These are phyloP conservation scores for Solanum hybrid DNA, from an alignment of 305 asterid species.

Conservation along the genomic window DNA sequence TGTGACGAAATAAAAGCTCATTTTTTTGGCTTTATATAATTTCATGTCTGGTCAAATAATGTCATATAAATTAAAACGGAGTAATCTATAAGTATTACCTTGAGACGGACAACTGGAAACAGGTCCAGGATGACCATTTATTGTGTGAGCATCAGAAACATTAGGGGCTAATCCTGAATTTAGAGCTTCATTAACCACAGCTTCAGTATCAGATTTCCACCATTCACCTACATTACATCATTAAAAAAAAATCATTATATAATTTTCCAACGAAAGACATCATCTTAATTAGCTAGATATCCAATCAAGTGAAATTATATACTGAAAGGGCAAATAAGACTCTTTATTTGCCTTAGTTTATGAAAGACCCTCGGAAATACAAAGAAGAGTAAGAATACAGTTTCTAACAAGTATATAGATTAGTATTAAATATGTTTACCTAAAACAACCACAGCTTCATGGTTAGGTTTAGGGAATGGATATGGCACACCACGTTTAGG, in stretches of 20 bases:
- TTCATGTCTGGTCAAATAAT: neutral
- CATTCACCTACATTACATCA: slow-evolving; percentile 51
- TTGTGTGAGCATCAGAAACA: slow-evolving; percentile 89
- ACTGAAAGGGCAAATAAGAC: neutral
- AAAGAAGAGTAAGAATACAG: neutral
- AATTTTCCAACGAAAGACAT: neutral
- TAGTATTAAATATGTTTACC: neutral
- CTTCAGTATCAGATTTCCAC: slow-evolving; percentile 97
- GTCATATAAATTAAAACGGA: neutral
- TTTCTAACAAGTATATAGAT: no score
- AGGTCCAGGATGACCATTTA: slow-evolving; percentile 76
- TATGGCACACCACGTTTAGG: no score
- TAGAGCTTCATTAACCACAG: slow-evolving; percentile 63
- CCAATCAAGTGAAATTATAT: neutral
- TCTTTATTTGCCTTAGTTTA: neutral
- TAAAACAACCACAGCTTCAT: no score
- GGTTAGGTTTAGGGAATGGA: no score
- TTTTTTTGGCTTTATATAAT: neutral
- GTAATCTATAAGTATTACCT: slow-evolving; percentile 6
- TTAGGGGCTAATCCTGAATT: slow-evolving; percentile 83
- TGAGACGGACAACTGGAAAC: slow-evolving; percentile 46
- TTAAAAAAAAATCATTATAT: neutral
- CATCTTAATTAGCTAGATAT: neutral
- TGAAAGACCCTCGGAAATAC: neutral
- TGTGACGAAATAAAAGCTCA: neutral